Evolutionary conservation across 371 early-diverging fungal species (phyloP), one percentile per base, ranked within the genome.

Genomic region (Syncephalis plumigaleata): DNA sequence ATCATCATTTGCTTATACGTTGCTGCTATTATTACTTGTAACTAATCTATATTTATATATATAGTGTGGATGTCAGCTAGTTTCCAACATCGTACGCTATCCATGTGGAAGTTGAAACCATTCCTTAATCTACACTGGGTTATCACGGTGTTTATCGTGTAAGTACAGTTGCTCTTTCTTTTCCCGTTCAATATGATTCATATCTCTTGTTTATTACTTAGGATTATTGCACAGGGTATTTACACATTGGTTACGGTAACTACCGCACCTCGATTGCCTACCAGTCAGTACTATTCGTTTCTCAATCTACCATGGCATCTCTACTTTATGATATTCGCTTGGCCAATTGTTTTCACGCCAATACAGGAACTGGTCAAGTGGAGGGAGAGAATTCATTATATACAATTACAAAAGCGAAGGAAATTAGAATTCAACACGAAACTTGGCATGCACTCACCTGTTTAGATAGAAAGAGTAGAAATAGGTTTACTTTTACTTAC

Each of bases 341-440:
- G 70, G 49, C 82, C 83, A 1, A 38, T 85, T 20, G 53, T 85
- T 8, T 59, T 83, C 13, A 46, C 94, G 31, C 87, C 89, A 0
- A 55, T 87, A 16, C 94, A 97, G 56, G 98, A 97, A 49, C 25
- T 81, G 9, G 90, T 87, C 46, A 92, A 91, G 62, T 59, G 73
- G 54, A 77, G 85, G 55, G 95, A 95, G 58, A 55, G 65, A 49
- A 72, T 75, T 46, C 77, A 87, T 37, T 92, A 79, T 67, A 71
- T 66, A 0, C 67, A 82, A 27, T 83, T 84, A 55, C 95, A 97
- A 63, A 92, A 94, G 61, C 61, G 91, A 53, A 78, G 86, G 24
- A 92, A 94, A 60, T 79, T 97, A 46, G 92, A 96, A 59, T 97
- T 95, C 57, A 95, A 92, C 56, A 96, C 96, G 13, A 93, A 94